These are phyloP conservation scores for Actinomortierella ambigua DNA, from an alignment of 371 early-diverging fungal genomes.

Conservation along the genomic window DNA sequence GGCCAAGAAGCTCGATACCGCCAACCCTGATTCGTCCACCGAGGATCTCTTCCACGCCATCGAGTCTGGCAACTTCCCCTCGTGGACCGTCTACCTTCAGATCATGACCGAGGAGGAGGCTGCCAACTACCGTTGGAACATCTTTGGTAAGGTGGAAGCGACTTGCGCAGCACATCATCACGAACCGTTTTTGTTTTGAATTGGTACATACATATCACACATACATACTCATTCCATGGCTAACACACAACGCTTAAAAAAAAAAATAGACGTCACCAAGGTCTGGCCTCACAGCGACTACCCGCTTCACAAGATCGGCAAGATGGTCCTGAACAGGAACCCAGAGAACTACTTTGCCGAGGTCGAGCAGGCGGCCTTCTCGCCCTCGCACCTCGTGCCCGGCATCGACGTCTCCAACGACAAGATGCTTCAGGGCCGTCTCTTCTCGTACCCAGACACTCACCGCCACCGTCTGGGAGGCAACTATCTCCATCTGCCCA, in stretches of 20 bases:
- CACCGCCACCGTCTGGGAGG: conserved; percentile 78
- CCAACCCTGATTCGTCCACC: conserved; percentile 77
- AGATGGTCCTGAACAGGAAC: conserved; percentile 76
- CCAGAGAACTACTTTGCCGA: conserved; percentile 85
- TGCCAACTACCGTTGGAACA: conserved; percentile 73
- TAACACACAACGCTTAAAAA: no score
- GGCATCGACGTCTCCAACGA: conserved; percentile 76
- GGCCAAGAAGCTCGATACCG: conserved; percentile 63
- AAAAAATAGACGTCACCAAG: conserved; percentile 72
- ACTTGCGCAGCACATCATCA: no score
- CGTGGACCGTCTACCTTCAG: conserved; percentile 79
- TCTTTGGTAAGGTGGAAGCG: conserved; percentile 54
- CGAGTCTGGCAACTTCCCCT: conserved; percentile 72
- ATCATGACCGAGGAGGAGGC: conserved; percentile 77
- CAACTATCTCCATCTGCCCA: conserved; percentile 79
- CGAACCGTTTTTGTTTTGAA: no score
- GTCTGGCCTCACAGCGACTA: conserved; percentile 77
- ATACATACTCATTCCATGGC: no score
- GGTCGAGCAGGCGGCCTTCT: conserved; percentile 81
- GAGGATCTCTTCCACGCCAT: conserved; percentile 80
- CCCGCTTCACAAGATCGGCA: conserved; percentile 76
- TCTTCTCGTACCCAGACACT: conserved; percentile 81
- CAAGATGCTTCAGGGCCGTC: conserved; percentile 79
- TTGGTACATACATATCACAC: no score
- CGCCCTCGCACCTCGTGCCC: conserved; percentile 74